phyloP scores from a whole-genome alignment of 106 monocot genomes.

The Dendrobium huoshanense region DNA sequence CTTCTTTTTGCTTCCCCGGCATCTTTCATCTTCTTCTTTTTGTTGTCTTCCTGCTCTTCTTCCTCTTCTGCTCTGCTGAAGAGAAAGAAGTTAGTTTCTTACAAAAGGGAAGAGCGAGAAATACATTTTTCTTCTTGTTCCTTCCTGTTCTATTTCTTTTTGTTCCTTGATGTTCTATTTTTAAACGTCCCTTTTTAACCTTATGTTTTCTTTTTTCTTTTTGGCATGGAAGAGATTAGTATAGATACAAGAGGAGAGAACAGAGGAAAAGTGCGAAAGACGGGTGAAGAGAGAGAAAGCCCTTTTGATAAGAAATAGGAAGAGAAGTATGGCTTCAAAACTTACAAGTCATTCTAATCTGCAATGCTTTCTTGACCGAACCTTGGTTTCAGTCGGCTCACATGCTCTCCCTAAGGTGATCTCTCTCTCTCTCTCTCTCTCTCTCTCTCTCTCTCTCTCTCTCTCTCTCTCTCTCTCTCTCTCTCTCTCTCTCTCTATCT shows the following conservation, averaged over 20 bases:
- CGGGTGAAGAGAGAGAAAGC: background rate
- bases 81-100: background rate
- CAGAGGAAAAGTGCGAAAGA: background rate
- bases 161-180: background rate
- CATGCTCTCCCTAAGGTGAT: slow-evolving; percentile 38
- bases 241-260: background rate
- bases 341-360: slow-evolving; percentile 36
- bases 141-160: too few relatives aligned
- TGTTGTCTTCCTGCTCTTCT: background rate
- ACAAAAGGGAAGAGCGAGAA: background rate
- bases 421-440: slow-evolving; percentile 4
- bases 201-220: background rate
- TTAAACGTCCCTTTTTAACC: background rate
- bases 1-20: background rate
- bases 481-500: slow-evolving; percentile 1
- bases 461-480: background rate
- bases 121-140: background rate
- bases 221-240: background rate
- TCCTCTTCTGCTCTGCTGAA: background rate
- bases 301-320: background rate
- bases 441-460: background rate
- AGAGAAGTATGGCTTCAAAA: background rate
- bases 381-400: slow-evolving; percentile 27
- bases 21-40: background rate
- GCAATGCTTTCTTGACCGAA: slow-evolving; percentile 34